Evolutionary conservation across 164 flowering plant species (phyloP), one percentile per base, ranked within the genome.

Genomic region (Sextonia rubra): DNA sequence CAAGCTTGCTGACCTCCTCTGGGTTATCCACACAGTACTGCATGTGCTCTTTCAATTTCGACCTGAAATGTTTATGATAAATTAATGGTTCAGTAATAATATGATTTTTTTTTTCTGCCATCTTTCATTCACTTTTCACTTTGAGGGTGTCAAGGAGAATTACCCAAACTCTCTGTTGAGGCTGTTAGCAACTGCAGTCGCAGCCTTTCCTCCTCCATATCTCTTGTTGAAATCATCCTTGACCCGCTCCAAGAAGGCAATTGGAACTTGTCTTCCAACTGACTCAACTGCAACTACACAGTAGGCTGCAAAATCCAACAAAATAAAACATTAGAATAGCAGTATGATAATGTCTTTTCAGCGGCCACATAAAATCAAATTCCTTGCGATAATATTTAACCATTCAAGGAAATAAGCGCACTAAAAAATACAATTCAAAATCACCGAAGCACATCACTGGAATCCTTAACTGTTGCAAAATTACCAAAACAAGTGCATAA

Each of bases 31-130:
- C 83, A 72, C 93, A 91, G 47, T 91, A 93, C 77, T 89, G 90
- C 97, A 93, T 92, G 64, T 91, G 98, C 83, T 90, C 94, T 85
- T 90, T 93, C 83, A 91, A 74, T 76, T 90, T 91, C 44, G 94
- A 75, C 75, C 98, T 93, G 76, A 11, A 77, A 49, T 18, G 66
- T 58, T 60, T 3, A 25, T 44, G 12, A 47, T 55, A 26, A 23
- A 32, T 44, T 66, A 3, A 69, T 14, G 12, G 26, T 69, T 56
- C 62, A 47, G 11, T 47, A 15, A 48, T 23, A 68, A 48, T 12
- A 48, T 18, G 5, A 18, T 14, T 64, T 64, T 22, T 15, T 66
- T 0, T 44, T 20, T 20, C 37, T 44, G 49, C 3, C 17, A 52
- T 20, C 58, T 15, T 15, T n/a, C 69, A 37, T 4, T 32, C 24